A percentile compares a stretch with the other conserved stretches of the same genome.
phyloP scores from a whole-genome alignment of 2,329 filamentous ascomycete species.

The Colletotrichum melonis region DNA sequence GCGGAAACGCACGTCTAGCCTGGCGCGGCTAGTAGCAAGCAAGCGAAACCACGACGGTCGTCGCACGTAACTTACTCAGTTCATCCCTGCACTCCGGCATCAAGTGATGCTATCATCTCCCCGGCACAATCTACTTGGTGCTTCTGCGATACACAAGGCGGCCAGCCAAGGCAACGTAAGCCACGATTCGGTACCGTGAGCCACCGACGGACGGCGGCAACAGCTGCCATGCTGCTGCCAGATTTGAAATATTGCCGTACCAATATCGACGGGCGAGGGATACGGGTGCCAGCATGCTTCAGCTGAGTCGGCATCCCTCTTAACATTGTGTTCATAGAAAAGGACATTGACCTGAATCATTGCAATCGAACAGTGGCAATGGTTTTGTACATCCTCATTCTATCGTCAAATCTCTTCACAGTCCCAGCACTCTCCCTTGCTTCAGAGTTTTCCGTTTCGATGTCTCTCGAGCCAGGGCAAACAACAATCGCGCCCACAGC shows the following conservation, averaged over 20 bases:
- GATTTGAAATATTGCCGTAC: background rate
- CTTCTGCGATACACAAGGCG: slow-evolving; percentile 1
- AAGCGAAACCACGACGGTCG: background rate
- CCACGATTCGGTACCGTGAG: slow-evolving; percentile 9
- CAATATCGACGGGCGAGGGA: background rate
- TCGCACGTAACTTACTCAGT: slow-evolving; percentile 1
- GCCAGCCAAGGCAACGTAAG: slow-evolving; percentile 1
- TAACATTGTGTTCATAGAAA: background rate
- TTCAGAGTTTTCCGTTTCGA: background rate
- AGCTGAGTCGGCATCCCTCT: slow-evolving; percentile 10
- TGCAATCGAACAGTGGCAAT: background rate
- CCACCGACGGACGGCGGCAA: too few relatives aligned
- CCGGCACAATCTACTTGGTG: slow-evolving; percentile 9
- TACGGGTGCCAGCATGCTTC: slow-evolving; percentile 15
- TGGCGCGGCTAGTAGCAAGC: background rate
- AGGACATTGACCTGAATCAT: slow-evolving; percentile 19
- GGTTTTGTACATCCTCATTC: background rate
- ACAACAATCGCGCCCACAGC: background rate
- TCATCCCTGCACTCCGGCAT: background rate
- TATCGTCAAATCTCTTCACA: background rate
- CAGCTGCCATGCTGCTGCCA: background rate
- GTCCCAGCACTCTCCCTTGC: background rate
- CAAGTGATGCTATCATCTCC: slow-evolving; percentile 2
- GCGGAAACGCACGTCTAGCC: background rate
- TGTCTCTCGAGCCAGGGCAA: background rate